Base-by-base conservation (phyloP, 208 protist species). In the Leishmania guyanensis region DNA sequence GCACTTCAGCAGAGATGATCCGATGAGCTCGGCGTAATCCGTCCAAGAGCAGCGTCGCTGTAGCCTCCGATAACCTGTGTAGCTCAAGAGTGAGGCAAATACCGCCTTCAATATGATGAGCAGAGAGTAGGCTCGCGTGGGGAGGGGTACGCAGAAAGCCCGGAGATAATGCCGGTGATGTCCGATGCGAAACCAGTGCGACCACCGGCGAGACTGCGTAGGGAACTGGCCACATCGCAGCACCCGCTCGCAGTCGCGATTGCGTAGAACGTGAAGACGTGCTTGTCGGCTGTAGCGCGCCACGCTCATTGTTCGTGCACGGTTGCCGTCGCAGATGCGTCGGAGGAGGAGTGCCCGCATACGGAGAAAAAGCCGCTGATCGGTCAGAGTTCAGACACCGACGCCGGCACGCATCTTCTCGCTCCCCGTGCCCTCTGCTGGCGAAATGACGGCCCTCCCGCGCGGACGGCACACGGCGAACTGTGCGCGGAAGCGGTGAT, bases 21-120 rank as follows among this genome's bases (percentile, higher is more conserved):
- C 84, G 84, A 43, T 56, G 56, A 1, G 73, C 79, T 17, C 76
- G 16, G 36, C 84, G 84, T 39, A 87, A 64, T n/a, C 79, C 84
- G 10, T 81, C 84, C n/a, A 83, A 8, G 16, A 87, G 84, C 70
- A 76, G 51, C 6, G 53, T 76, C 5, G 50, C 69, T 12, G 77
- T 82, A 50, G 75, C 86, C 68, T 86, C 86, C 12, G 74, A 78
- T 33, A 88, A 20, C 3, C 73, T 62, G 65, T 88, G 84, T 36
- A 82, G 72, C 51, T 83, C 77, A 56, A 91, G 75, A 1, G 90
- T 89, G 36, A 91, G 81, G 39, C 62, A 10, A 9, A 84, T 62
- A 22, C 56, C 46, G 3, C 54, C 76, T 58, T 39, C 43, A 10
- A 72, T 20, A 20, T 43, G 12, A 16, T 64, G 53, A 8, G 29